A percentile compares a stretch with the other conserved stretches of the same genome.
Conservation (phyloP, 371 early-diverging fungal genomes). For the Circinella minor region DNA sequence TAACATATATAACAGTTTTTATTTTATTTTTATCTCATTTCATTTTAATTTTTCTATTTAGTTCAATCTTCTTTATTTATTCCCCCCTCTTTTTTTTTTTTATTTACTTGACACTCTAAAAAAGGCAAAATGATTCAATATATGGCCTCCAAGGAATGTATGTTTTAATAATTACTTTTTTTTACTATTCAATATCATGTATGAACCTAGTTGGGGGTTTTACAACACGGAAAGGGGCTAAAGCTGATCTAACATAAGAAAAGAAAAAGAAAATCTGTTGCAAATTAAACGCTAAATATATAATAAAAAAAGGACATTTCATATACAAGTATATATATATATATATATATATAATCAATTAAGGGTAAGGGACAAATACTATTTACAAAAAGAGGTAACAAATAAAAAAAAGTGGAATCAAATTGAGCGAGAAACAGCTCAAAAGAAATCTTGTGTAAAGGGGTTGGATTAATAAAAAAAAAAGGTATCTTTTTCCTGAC, state of each 20-base stretch:
- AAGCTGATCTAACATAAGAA: too few relatives aligned
- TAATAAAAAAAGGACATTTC: neutral
- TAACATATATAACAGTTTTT: neutral
- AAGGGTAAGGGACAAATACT: neutral
- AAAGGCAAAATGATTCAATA: constrained; percentile 9
- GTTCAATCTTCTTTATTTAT: neutral
- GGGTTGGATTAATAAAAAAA: neutral
- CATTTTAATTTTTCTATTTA: too few relatives aligned
- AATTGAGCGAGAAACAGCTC: too few relatives aligned
- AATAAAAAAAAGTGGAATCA: neutral
- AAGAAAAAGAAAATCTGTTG: too few relatives aligned
- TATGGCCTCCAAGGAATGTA: constrained; percentile 3
- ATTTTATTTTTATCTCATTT: neutral
- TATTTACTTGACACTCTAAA: neutral
- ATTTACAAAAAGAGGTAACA: constrained; percentile 4
- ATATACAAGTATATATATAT: neutral
- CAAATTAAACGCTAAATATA: too few relatives aligned
- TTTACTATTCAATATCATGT: neutral
- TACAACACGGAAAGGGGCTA: too few relatives aligned
- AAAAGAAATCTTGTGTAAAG: neutral
- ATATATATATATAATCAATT: too few relatives aligned
- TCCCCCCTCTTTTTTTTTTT: neutral
- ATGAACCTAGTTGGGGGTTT: too few relatives aligned
- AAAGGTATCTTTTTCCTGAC: constrained; percentile 5
- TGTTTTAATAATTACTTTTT: neutral